Percentiles rank a stretch among this genome's conserved stretches.
phyloP scores from a whole-genome alignment of 306 rosid species.

The Cotoneaster glaucophyllus region DNA sequence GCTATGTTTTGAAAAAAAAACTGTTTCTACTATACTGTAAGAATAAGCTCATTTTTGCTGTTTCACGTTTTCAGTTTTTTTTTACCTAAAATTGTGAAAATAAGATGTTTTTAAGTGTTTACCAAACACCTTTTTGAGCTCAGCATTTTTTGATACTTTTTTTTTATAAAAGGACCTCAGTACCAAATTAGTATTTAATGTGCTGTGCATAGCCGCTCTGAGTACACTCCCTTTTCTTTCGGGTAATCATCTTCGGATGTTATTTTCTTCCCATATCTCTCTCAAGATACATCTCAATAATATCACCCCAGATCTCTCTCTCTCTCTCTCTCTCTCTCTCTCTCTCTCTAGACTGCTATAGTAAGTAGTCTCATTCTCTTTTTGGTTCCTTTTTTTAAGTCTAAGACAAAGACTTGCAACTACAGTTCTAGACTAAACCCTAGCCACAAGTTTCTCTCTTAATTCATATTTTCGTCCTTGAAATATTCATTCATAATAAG shows the following conservation, averaged over 20 bases:
- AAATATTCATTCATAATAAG: neutral
- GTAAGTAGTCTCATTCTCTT: conserved; percentile 4
- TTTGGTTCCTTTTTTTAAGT: conserved; percentile 10
- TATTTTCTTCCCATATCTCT: conserved; percentile 75
- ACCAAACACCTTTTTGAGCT: too few relatives aligned
- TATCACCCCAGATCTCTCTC: conserved; percentile 16
- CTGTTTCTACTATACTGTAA: too few relatives aligned
- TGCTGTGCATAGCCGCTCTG: conserved; percentile 49
- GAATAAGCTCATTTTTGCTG: too few relatives aligned
- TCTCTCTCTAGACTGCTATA: conserved; percentile 25
- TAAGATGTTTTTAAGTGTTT: too few relatives aligned
- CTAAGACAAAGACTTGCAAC: conserved; percentile 46
- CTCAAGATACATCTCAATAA: conserved; percentile 72
- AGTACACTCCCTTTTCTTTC: conserved; percentile 68
- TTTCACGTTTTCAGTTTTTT: too few relatives aligned
- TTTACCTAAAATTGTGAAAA: too few relatives aligned
- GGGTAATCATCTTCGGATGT: conserved; percentile 75
- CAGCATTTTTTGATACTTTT: too few relatives aligned
- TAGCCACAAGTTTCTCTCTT: conserved; percentile 28
- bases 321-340: conserved; percentile 6
- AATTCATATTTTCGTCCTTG: neutral
- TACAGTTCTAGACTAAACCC: conserved; percentile 35
- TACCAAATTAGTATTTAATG: too few relatives aligned
- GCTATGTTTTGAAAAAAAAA: too few relatives aligned
- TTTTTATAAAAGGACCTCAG: too few relatives aligned